These are phyloP conservation scores for Ophiostoma populinum DNA, from an alignment of 2,329 filamentous ascomycete genomes.

Conservation along the genomic window DNA sequence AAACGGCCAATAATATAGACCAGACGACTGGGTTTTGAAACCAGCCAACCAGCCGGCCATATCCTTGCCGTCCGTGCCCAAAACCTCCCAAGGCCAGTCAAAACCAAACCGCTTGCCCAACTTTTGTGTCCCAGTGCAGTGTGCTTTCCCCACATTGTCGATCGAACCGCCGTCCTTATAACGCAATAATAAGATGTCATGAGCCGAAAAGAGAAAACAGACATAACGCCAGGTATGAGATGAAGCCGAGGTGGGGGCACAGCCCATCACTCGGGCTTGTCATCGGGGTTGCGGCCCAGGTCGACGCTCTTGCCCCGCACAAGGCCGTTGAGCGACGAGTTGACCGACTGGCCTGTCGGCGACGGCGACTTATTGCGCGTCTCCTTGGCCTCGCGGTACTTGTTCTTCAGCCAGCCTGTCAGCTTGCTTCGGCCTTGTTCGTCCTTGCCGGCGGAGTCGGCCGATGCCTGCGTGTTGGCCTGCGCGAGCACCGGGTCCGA, in stretches of 20 bases:
- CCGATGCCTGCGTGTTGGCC: conserved; percentile 20
- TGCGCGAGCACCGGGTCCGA: conserved; percentile 26
- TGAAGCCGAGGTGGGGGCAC: no score
- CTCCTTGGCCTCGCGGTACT: conserved; percentile 42
- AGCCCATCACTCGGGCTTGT: neutral
- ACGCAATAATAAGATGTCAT: neutral
- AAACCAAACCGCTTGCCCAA: no score
- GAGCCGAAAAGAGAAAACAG: neutral
- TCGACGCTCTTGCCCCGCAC: conserved; percentile 9
- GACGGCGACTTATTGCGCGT: conserved; percentile 40
- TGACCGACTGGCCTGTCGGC: conserved; percentile 3
- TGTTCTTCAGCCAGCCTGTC: conserved; percentile 41
- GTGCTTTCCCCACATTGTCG: no score
- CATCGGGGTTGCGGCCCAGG: conserved; percentile 2
- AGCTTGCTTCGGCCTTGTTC: conserved; percentile 28
- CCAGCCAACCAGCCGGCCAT: no score
- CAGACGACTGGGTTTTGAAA: no score
- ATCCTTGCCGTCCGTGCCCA: no score
- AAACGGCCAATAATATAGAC: no score
- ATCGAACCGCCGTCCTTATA: no score
- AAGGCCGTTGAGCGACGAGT: neutral
- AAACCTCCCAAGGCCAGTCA: no score
- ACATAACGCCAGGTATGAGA: neutral
- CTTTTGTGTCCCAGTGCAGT: no score
- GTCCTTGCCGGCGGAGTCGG: conserved; percentile 24